Conservation (phyloP, 1,139 yeast genomes). For the Yamadazyma blattariae region DNA sequence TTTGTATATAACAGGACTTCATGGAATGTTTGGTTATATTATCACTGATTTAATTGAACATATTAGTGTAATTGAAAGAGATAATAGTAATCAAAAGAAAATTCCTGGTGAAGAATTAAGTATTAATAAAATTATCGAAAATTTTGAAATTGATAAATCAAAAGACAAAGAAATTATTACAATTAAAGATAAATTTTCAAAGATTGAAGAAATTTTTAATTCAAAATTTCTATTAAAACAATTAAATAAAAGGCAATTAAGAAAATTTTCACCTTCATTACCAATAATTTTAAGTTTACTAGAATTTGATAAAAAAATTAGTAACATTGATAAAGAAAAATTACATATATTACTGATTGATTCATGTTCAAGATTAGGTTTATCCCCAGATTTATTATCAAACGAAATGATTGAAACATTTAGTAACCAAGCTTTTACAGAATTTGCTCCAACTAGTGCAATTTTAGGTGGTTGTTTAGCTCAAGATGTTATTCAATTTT, state of each 20-base stretch:
- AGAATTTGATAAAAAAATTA: slow-evolving; percentile 28
- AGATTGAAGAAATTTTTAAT: slow-evolving; percentile 28
- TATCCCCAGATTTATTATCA: slow-evolving; percentile 36
- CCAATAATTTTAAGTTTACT: slow-evolving; percentile 62
- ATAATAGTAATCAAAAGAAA: slow-evolving; percentile 51
- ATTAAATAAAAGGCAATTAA: slow-evolving; percentile 53
- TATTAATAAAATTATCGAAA: slow-evolving; percentile 48
- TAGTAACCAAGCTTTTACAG: slow-evolving; percentile 55
- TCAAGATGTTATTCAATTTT: slow-evolving; percentile 83
- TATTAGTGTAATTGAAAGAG: slow-evolving; percentile 38
- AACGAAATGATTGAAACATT: slow-evolving; percentile 39
- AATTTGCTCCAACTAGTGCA: slow-evolving; percentile 84
- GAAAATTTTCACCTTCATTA: slow-evolving; percentile 56
- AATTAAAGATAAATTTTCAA: slow-evolving; percentile 51
- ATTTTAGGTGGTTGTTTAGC: slow-evolving; percentile 87
- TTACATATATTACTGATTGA: slow-evolving; percentile 24
- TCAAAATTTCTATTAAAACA: slow-evolving; percentile 41
- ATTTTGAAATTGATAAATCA: slow-evolving; percentile 31
- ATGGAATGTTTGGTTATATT: slow-evolving; percentile 82
- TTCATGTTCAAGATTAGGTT: slow-evolving; percentile 28
- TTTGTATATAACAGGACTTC: slow-evolving; percentile 64
- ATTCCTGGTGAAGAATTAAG: slow-evolving; percentile 46
- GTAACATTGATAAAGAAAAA: slow-evolving; percentile 26
- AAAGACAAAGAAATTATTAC: slow-evolving; percentile 52
- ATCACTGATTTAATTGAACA: slow-evolving; percentile 76